Conservation (phyloP, 345 rosid genomes). For the Populus alba region DNA sequence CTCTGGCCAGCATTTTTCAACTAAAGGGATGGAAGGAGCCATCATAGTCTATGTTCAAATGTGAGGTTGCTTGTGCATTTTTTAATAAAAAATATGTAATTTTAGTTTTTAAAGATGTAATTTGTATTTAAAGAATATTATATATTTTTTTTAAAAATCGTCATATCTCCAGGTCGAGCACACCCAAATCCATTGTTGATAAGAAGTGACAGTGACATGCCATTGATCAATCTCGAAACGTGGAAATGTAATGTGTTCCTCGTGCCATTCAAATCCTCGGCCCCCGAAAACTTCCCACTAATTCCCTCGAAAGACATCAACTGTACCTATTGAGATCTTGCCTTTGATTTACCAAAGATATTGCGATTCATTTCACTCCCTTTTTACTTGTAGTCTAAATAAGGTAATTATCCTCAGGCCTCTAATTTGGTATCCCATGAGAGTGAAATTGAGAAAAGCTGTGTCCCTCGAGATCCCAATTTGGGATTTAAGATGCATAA, state of each 20-base stretch:
- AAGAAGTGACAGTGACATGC: slow-evolving; percentile 3
- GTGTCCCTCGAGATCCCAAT: not conserved
- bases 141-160: no score
- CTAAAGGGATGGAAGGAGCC: not conserved
- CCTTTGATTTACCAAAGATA: not conserved
- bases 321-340: not conserved
- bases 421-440: not conserved
- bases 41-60: not conserved
- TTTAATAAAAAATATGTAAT: no score
- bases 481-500: not conserved
- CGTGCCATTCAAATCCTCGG: not conserved
- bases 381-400: not conserved
- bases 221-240: not conserved
- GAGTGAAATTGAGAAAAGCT: not conserved
- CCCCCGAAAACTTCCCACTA: not conserved
- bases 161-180: no score
- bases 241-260: slow-evolving; percentile 6
- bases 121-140: no score
- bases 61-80: no score
- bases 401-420: not conserved
- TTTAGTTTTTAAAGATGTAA: no score
- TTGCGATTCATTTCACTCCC: not conserved
- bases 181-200: not conserved
- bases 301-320: not conserved
- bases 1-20: not conserved